Percentiles rank a stretch among this genome's conserved stretches.
These are phyloP conservation scores for Candida frijolesensis DNA, from an alignment of 1,139 yeast species.

Conservation along the genomic window DNA sequence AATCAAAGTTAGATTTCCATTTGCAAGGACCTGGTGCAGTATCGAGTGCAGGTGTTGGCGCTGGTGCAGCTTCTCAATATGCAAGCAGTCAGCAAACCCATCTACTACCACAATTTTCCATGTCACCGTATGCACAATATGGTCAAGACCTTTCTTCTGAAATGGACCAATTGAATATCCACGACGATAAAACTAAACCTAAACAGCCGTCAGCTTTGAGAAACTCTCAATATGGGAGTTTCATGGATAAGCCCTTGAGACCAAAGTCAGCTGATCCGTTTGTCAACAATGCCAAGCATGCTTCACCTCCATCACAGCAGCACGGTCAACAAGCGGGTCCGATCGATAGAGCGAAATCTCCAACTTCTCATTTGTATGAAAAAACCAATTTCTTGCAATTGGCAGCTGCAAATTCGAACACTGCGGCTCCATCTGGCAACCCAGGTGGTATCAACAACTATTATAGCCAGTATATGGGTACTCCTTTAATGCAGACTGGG, in stretches of 20 bases:
- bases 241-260: conserved; percentile 33
- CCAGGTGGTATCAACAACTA: conserved; percentile 19
- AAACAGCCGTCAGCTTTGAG: conserved; percentile 31
- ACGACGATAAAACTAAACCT: conserved; percentile 17
- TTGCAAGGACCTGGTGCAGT: conserved; percentile 21
- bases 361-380: conserved; percentile 48
- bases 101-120: conserved; percentile 7
- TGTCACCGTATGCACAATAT: conserved; percentile 15
- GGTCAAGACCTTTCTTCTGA: conserved; percentile 26
- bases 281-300: conserved; percentile 13
- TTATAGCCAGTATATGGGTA: conserved; percentile 7
- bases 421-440: conserved; percentile 5
- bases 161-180: conserved; percentile 33
- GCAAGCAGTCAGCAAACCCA: conserved; percentile 15
- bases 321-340: conserved; percentile 19
- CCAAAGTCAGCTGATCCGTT: conserved; percentile 50
- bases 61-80: conserved; percentile 6
- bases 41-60: background rate
- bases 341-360: conserved; percentile 43
- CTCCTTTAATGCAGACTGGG: conserved; percentile 2
- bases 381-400: conserved; percentile 48
- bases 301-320: conserved; percentile 17
- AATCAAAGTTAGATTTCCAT: conserved; percentile 39
- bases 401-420: conserved; percentile 37
- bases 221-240: conserved; percentile 27